Conservation (phyloP, 805 yeast species). For the Metschnikowia rubicola region DNA sequence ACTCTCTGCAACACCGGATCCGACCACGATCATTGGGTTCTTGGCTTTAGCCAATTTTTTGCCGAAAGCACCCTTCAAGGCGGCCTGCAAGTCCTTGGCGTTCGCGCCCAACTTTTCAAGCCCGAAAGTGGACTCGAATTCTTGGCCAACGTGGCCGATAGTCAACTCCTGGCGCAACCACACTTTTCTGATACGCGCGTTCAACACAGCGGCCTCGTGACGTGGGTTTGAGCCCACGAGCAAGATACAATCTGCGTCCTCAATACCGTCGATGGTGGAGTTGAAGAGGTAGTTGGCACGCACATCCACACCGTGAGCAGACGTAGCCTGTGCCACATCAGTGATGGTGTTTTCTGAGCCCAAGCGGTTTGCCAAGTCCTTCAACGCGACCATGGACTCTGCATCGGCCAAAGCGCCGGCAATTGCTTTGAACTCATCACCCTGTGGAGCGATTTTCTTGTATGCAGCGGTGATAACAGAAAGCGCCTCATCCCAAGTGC, state of each 20-base stretch:
- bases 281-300: conserved; percentile 80
- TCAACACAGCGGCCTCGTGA: conserved; percentile 85
- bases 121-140: conserved; percentile 73
- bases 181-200: conserved; percentile 76
- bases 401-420: conserved; percentile 82
- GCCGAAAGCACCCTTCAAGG: conserved; percentile 68
- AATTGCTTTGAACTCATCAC: conserved; percentile 73
- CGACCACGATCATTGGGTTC: conserved; percentile 75
- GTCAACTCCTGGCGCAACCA: conserved; percentile 71
- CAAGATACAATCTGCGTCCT: conserved; percentile 77
- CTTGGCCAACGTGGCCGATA: conserved; percentile 69
- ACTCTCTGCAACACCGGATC: conserved; percentile 73
- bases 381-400: conserved; percentile 76
- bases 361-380: conserved; percentile 70
- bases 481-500: conserved; percentile 87
- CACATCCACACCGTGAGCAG: conserved; percentile 65
- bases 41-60: conserved; percentile 61
- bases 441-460: conserved; percentile 52
- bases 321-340: conserved; percentile 57
- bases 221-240: conserved; percentile 85
- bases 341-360: conserved; percentile 80
- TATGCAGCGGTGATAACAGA: conserved; percentile 63
- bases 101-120: conserved; percentile 60
- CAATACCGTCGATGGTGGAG: conserved; percentile 74
- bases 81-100: conserved; percentile 52